Evolutionary conservation across 2,329 filamentous ascomycete species (phyloP), one percentile per base, ranked within the genome.

Genomic region (Aureobasidium lini): DNA sequence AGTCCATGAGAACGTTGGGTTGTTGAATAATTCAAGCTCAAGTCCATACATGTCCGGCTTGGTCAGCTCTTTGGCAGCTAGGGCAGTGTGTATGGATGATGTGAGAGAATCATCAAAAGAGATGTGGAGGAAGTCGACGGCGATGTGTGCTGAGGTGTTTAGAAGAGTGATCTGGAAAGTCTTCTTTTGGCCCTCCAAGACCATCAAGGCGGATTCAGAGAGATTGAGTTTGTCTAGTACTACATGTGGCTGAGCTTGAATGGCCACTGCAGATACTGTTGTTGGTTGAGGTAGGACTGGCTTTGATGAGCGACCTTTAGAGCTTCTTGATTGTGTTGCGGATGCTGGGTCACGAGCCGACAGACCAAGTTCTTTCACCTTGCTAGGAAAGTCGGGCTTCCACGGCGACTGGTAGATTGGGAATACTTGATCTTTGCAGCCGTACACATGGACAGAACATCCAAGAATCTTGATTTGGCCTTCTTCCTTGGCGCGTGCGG

Each of bases 31-130:
- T 61, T 92, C 87, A 52, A 90, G 78, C 70, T 96, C 91, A 60
- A 93, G 84, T 70, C 96, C 92, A 69, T 95, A 92, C 6, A 94
- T 75, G 68, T 96, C 91, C 1, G 86, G 84, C 0, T 88, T 83
- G 9, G 87, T 84, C 2, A 92, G 83, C 66, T 95, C 89, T 67
- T 89, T 88, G 67, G 86, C 90, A 57, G 78, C 81, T 47, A 95
- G 77, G 0, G 89, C 89, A 37, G 84, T 79, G 66, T 93, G 89
- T 15, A 96, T 77, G 8, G 89, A 85, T 6, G 81, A 82, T 62
- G 90, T 90, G 0, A 90, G 92, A 0, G 91, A 95, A 73, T 96
- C 91, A 65, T 91, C 86, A 70, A 95, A 95, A 0, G 90, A 92
- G 61, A 96, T 90, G 29, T 94, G 80, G 37, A 96, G 76, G 59